A percentile compares a stretch with the other conserved stretches of the same genome.
Evolutionary conservation across 2,329 filamentous ascomycete genomes (phyloP).

Genomic region (Cadophora malorum): DNA sequence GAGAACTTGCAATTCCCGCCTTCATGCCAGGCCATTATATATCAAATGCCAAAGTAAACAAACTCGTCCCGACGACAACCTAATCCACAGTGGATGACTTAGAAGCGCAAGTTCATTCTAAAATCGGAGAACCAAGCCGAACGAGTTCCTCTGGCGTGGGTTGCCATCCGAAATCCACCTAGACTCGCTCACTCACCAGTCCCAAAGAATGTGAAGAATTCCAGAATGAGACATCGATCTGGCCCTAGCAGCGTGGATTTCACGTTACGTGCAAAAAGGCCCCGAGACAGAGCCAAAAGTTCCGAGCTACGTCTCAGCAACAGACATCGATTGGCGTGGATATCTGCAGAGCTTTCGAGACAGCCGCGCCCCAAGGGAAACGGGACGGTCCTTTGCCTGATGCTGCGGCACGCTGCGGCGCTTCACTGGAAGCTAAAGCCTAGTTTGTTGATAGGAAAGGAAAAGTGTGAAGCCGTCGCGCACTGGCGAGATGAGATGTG

Average conservation of each 20-base stretch:
- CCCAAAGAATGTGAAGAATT: constrained; percentile 7
- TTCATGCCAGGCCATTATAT: not conserved
- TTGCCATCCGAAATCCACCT: not conserved
- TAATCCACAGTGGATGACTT: not conserved
- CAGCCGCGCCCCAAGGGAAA: not conserved
- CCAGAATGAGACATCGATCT: not conserved
- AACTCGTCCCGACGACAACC: constrained; percentile 4
- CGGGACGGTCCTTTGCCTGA: constrained; percentile 14
- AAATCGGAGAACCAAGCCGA: not conserved
- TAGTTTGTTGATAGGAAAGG: not conserved
- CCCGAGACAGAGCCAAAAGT: not conserved
- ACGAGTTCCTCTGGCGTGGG: not conserved
- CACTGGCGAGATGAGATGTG: not conserved
- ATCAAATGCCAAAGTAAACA: constrained; percentile 12
- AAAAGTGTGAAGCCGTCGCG: constrained; percentile 13
- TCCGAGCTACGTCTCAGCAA: not conserved
- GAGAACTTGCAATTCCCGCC: not conserved
- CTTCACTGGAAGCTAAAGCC: not conserved
- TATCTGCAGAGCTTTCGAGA: not conserved
- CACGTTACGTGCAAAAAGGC: not conserved
- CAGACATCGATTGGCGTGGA: not conserved
- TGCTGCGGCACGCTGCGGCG: not conserved
- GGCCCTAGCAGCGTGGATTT: not conserved
- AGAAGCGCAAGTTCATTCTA: constrained; percentile 4
- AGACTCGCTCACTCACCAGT: constrained; percentile 1